Conservation (phyloP, 306 rosid genomes). For the Quercus berberidifolia region DNA sequence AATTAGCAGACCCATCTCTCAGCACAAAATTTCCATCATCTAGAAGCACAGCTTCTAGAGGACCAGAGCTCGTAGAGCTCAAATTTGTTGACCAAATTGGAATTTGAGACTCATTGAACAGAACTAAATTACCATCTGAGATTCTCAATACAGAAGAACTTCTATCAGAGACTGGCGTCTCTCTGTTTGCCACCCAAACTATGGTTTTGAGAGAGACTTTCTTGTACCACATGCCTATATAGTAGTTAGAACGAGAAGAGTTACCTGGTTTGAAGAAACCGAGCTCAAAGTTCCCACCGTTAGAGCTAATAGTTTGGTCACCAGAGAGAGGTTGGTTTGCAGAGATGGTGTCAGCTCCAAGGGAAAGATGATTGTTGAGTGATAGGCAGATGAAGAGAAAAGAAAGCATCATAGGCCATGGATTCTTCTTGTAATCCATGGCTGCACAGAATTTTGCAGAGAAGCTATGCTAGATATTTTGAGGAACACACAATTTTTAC, state of each 20-base stretch:
- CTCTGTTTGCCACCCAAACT: slow-evolving; percentile 76
- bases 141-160: slow-evolving; percentile 34
- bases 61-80: slow-evolving; percentile 23
- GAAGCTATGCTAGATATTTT: neutral
- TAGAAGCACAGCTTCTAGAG: slow-evolving; percentile 12
- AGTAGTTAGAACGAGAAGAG: slow-evolving; percentile 30
- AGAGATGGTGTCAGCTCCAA: slow-evolving; percentile 42
- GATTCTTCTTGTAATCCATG: slow-evolving; percentile 29
- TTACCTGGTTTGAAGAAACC: slow-evolving; percentile 62
- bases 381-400: slow-evolving; percentile 26
- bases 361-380: slow-evolving; percentile 12
- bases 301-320: slow-evolving; percentile 54
- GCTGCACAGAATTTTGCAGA: slow-evolving; percentile 1
- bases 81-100: slow-evolving; percentile 65
- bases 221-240: slow-evolving; percentile 68
- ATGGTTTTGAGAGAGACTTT: neutral
- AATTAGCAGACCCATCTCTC: slow-evolving; percentile 6
- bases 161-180: slow-evolving; percentile 42
- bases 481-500: no score
- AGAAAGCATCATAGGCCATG: slow-evolving; percentile 6
- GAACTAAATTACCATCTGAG: slow-evolving; percentile 41
- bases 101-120: slow-evolving; percentile 27
- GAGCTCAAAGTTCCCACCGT: slow-evolving; percentile 35
- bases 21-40: slow-evolving; percentile 54
- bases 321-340: slow-evolving; percentile 51